Conservation (phyloP, 2,329 filamentous ascomycete species). For the Pseudodiploospora longispora region DNA sequence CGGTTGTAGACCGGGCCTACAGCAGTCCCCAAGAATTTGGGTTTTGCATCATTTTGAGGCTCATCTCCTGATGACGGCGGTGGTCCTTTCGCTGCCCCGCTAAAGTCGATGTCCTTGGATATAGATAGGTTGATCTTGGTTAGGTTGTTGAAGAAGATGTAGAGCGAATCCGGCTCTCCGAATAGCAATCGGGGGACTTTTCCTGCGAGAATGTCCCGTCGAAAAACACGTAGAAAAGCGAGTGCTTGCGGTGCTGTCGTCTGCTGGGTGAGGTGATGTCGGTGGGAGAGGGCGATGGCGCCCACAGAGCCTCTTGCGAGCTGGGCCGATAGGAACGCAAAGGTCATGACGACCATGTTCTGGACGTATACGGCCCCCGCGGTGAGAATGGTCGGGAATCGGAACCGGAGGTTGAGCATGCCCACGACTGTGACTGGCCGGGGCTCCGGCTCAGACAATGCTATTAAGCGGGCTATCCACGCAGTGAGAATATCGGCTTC, state of each 20-base stretch:
- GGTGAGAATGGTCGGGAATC: slow-evolving; percentile 13
- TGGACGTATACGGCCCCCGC: slow-evolving; percentile 17
- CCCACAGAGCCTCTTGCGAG: slow-evolving; percentile 17
- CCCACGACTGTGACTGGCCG: slow-evolving; percentile 16
- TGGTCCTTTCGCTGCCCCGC: neutral
- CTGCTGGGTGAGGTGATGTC: slow-evolving; percentile 25
- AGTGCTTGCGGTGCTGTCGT: slow-evolving; percentile 24
- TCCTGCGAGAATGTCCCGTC: slow-evolving; percentile 13
- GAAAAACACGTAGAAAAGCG: slow-evolving; percentile 9
- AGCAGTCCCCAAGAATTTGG: neutral
- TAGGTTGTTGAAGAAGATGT: slow-evolving; percentile 1
- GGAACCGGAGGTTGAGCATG: slow-evolving; percentile 18
- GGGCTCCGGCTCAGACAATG: neutral
- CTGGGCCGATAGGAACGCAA: slow-evolving; percentile 14
- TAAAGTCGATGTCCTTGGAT: slow-evolving; percentile 4
- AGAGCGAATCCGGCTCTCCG: neutral
- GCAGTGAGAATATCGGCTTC: slow-evolving; percentile 1
- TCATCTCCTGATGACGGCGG: neutral
- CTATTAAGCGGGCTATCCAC: neutral
- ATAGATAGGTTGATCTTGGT: neutral
- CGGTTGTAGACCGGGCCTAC: slow-evolving; percentile 1
- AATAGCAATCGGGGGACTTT: neutral
- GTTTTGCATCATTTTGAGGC: neutral
- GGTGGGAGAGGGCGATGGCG: slow-evolving; percentile 20
- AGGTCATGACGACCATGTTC: slow-evolving; percentile 18